These are phyloP conservation scores for Russula sp. DNA, from an alignment of 768 basidiomycete species.

Conservation along the genomic window DNA sequence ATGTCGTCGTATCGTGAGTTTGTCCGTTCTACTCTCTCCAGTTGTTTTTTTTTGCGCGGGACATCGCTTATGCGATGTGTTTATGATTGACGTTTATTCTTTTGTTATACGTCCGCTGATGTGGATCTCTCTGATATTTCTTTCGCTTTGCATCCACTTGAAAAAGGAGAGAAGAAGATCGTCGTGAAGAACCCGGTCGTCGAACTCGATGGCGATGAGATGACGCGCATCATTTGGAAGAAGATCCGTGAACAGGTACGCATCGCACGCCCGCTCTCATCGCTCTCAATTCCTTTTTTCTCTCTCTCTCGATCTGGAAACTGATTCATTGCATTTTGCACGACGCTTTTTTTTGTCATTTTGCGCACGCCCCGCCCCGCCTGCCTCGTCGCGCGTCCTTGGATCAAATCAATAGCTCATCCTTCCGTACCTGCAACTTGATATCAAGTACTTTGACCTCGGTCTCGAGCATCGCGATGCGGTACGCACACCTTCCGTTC, in stretches of 20 bases:
- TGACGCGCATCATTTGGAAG: conserved; percentile 99
- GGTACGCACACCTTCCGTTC: conserved; percentile 34
- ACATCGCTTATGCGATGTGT: neutral
- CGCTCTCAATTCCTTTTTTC: no score
- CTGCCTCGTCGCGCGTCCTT: no score
- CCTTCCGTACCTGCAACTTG: conserved; percentile 87
- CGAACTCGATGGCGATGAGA: conserved; percentile 96
- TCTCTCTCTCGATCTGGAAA: neutral
- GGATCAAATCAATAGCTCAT: conserved; percentile 58
- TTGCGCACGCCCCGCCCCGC: no score
- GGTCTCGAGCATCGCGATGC: conserved; percentile 90
- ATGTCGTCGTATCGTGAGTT: conserved; percentile 18
- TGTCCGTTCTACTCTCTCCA: neutral
- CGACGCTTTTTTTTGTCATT: neutral
- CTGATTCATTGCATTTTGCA: neutral
- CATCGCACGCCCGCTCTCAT: conserved; percentile 10
- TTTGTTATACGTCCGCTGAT: no score
- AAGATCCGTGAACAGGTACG: conserved; percentile 90
- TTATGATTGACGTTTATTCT: neutral
- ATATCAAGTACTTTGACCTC: conserved; percentile 99
- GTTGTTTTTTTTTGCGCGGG: neutral
- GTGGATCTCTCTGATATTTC: no score
- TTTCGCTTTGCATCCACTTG: no score
- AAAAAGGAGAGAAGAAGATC: conserved; percentile 63
- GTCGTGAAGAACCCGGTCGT: conserved; percentile 83